Evolutionary conservation across 306 rosid genomes (phyloP).

Genomic region (Ormosia emarginata): DNA sequence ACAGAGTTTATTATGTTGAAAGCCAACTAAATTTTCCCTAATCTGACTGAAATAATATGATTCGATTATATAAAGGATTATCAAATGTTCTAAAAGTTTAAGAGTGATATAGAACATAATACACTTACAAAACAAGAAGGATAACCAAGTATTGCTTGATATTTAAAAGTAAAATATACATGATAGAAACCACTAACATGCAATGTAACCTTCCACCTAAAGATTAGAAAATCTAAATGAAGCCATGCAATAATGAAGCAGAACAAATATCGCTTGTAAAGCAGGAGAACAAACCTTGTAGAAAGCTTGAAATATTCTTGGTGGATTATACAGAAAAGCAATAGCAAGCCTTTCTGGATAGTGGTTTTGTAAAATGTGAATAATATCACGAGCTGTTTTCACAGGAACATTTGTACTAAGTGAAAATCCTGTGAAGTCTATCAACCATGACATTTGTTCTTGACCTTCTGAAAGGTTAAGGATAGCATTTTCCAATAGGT

Average conservation of each 20-base stretch:
- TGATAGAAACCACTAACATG: background rate
- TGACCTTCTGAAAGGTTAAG: constrained; percentile 79
- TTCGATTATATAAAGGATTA: background rate
- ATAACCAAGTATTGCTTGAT: background rate
- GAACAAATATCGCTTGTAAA: background rate
- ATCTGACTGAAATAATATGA: background rate
- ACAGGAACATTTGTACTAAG: constrained; percentile 45
- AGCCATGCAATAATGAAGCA: background rate
- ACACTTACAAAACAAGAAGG: background rate
- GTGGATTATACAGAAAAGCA: constrained; percentile 76
- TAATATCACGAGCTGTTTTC: constrained; percentile 72
- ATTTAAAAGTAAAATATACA: constrained; percentile 17
- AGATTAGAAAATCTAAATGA: background rate
- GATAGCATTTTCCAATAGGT: constrained; percentile 78
- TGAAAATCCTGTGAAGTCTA: constrained; percentile 80
- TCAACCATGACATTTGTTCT: constrained; percentile 92
- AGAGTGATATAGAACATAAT: background rate
- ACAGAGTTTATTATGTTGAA: background rate
- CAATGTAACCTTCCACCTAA: constrained; percentile 1
- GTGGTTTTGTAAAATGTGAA: constrained; percentile 77
- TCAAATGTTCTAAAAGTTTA: background rate
- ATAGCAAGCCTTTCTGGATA: constrained; percentile 92
- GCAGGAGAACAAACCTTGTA: constrained; percentile 61
- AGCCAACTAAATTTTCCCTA: background rate
- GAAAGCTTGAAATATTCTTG: constrained; percentile 83